These are phyloP conservation scores for Pisolithus marmoratus DNA, from an alignment of 768 basidiomycete species.

Conservation along the genomic window DNA sequence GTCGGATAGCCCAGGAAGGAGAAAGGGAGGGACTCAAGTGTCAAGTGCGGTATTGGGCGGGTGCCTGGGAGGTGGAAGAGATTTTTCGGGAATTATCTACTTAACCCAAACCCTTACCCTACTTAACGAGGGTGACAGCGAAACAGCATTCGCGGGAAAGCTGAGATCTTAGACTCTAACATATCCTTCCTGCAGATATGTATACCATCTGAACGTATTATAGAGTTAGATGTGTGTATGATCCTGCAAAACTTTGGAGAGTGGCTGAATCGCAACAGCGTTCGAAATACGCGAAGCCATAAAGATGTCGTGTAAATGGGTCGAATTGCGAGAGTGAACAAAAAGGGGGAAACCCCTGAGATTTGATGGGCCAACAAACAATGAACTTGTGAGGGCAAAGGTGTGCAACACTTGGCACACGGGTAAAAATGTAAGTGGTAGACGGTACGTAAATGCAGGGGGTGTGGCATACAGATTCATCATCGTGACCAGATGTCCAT, in stretches of 20 bases:
- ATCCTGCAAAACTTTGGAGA: not conserved
- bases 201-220: not conserved
- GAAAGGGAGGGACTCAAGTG: constrained; percentile 58
- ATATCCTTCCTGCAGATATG: too few relatives aligned
- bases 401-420: not conserved
- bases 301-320: constrained; percentile 18
- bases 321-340: constrained; percentile 8
- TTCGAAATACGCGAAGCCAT: constrained; percentile 1
- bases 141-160: too few relatives aligned
- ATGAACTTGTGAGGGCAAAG: too few relatives aligned
- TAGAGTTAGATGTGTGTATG: not conserved
- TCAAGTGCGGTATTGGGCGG: constrained; percentile 79
- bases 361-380: too few relatives aligned
- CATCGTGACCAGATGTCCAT: constrained; percentile 77
- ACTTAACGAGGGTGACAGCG: too few relatives aligned
- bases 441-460: constrained; percentile 5
- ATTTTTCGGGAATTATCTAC: constrained; percentile 38
- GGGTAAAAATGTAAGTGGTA: too few relatives aligned
- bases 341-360: not conserved
- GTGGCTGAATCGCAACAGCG: not conserved
- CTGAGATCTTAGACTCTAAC: too few relatives aligned
- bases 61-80: constrained; percentile 97
- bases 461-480: constrained; percentile 15
- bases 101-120: not conserved
- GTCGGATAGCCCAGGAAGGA: constrained; percentile 72